Evolutionary conservation across 2,329 filamentous ascomycete species (phyloP), one percentile per base, ranked within the genome.

Genomic region (Colletotrichum simmondsii): DNA sequence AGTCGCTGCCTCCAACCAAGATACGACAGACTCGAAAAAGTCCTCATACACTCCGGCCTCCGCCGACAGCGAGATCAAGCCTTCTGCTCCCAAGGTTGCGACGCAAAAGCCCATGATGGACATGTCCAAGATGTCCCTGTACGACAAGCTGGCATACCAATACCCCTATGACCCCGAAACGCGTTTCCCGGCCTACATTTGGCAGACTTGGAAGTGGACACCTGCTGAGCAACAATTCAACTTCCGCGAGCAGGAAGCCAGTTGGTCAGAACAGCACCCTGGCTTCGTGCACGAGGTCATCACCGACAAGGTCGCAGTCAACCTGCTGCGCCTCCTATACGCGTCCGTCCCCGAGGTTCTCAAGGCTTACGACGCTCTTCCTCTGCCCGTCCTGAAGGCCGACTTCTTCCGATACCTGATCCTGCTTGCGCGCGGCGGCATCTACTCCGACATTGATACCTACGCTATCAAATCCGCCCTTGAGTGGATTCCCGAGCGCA

Each of bases 111-210:
- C 89, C 65, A 84, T 95, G 76, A 87, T 91, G 66, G 93, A 96
- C 81, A 88, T 94, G 80, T 91, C 91, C 71, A 90, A 88, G 79
- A 91, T 94, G 84, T 91, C 93, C 19, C 88, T 95, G 65, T 87
- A 86, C 87, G 93, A 89, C 85, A 98, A 97, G 84, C 90, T 99
- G 70, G 92, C 92, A 65, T 98, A 97, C 85, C 94, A 97, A 77
- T 98, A 97, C 83, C 95, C 95, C 24, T 99, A 98, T 87, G 94
- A 98, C 79, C 88, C 96, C 75, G 91, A 95, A 79, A 84, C 88
- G 77, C 97, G 96, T 82, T 98, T 98, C 82, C 97, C 97, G 3
- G 95, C 95, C 69, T 98, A 98, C 86, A 97, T 99, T 80, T 99
- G 97, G 97, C 97, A 99, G 87, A 99, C 97, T 16, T 99, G 97